Conservation (phyloP, 495 filamentous ascomycete species). For the Letharia columbiana region DNA sequence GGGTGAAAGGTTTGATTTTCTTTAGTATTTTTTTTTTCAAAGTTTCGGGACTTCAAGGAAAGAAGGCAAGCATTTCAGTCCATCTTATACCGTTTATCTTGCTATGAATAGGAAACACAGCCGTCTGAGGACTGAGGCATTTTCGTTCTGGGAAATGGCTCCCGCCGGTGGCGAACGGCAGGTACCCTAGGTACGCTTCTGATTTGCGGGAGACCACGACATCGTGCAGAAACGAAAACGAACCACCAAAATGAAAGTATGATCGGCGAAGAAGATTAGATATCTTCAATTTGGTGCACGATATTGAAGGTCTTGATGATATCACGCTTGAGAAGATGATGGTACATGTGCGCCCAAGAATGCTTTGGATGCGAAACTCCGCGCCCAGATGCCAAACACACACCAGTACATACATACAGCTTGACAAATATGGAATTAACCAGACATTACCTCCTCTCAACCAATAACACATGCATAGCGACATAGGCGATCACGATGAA, state of each 20-base stretch:
- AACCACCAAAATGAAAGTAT: not conserved
- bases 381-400: not conserved
- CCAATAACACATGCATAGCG: slow-evolving; percentile 87
- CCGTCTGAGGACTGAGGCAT: not conserved
- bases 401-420: not conserved
- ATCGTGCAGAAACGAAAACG: not conserved
- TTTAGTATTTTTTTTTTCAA: no score
- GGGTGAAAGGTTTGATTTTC: no score
- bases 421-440: not conserved
- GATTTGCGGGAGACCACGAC: slow-evolving; percentile 1
- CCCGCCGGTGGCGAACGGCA: not conserved
- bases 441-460: slow-evolving; percentile 68
- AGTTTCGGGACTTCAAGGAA: no score
- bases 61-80: not conserved
- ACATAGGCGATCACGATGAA: slow-evolving; percentile 85
- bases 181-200: not conserved
- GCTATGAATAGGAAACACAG: not conserved
- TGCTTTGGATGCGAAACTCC: not conserved
- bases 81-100: not conserved
- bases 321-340: not conserved
- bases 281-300: not conserved
- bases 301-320: not conserved
- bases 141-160: not conserved
- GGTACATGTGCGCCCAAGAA: not conserved
- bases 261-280: not conserved